Evolutionary conservation across 1,284 basidiomycete genomes (phyloP), one percentile per base, ranked within the genome.

Genomic region (Austroboletus niveus): DNA sequence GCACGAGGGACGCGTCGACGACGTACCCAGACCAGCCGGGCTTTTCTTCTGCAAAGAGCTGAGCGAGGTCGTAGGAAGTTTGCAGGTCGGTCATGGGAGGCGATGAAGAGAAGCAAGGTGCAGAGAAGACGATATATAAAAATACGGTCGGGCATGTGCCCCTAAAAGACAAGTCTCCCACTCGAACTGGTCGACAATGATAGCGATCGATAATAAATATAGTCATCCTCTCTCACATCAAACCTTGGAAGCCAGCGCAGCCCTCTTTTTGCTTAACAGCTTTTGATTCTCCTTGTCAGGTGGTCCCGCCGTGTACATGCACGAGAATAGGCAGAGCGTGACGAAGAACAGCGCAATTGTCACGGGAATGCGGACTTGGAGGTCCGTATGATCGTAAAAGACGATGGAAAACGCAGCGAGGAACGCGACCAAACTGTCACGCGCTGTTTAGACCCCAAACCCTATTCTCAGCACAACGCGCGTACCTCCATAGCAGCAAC

Each of bases 401-500:
- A 56, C 15, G 42, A 69, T 51, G 9, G 15, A 46, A 31, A 70
- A 60, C 1, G 65, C 55, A 3, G 11, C 8, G 5, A 68, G 42
- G 48, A 66, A 66, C 1, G 66, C 45, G 8, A 68, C 32, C 46
- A 66, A 46, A 29, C 65, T 66, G 36, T 22, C 35, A 5, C 35
- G 17, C n/a, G 6, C 8, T 0, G 11, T 34, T 57, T 41, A 63
- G 42, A 14, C 38, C 1, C 34, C 7, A 24, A 17, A 27, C 2
- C 1, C 10, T 2, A 3, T 2, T 4, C 27, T 20, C 8, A 17
- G 6, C 9, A 42, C 8, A 10, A 8, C 3, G 6, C 1, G 52
- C 66, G 35, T 48, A 66, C 65, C 65, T 51, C 68, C 68, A 66
- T 53, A 68, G 56, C 35, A 66, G 42, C 11, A 70, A 46, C 31